Evolutionary conservation across 805 yeast species (phyloP).

Genomic region (Helenozyma baotianmanensis): DNA sequence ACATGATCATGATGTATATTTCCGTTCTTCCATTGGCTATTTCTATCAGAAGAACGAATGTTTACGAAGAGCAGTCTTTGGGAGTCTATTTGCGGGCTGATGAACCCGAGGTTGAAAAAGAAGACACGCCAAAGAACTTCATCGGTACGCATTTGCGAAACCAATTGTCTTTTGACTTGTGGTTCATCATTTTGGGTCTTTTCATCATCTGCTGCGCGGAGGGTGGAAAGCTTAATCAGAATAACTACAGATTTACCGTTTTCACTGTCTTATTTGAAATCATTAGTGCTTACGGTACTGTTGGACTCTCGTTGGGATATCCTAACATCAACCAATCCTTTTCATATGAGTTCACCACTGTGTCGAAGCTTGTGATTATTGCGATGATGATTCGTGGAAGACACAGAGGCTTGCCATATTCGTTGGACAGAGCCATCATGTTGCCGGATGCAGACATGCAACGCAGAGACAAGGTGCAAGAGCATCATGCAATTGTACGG

Average conservation of each 20-base stretch:
- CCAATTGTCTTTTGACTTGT: slow-evolving; percentile 88
- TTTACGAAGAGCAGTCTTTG: slow-evolving; percentile 92
- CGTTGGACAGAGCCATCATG: slow-evolving; percentile 90
- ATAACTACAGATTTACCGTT: slow-evolving; percentile 50
- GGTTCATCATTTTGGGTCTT: slow-evolving; percentile 86
- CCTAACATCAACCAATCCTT: slow-evolving; percentile 66
- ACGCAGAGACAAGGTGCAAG: slow-evolving; percentile 57
- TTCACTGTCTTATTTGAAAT: slow-evolving; percentile 81
- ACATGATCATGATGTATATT: slow-evolving; percentile 96
- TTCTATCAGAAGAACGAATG: slow-evolving; percentile 93
- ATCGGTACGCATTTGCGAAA: slow-evolving; percentile 85
- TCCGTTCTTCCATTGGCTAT: slow-evolving; percentile 96
- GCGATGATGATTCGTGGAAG: slow-evolving; percentile 93
- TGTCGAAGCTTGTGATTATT: slow-evolving; percentile 80
- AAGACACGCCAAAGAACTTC: slow-evolving; percentile 52
- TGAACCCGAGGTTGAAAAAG: slow-evolving; percentile 26
- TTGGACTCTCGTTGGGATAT: slow-evolving; percentile 86
- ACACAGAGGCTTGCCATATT: slow-evolving; percentile 93
- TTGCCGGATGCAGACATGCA: slow-evolving; percentile 67
- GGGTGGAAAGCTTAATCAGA: slow-evolving; percentile 50
- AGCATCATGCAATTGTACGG: slow-evolving; percentile 40
- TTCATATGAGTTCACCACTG: slow-evolving; percentile 60
- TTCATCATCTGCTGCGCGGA: slow-evolving; percentile 87
- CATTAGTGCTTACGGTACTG: slow-evolving; percentile 94
- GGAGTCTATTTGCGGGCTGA: slow-evolving; percentile 67